These are phyloP conservation scores for Bacidia rubella DNA, from an alignment of 495 filamentous ascomycete genomes.

Conservation along the genomic window DNA sequence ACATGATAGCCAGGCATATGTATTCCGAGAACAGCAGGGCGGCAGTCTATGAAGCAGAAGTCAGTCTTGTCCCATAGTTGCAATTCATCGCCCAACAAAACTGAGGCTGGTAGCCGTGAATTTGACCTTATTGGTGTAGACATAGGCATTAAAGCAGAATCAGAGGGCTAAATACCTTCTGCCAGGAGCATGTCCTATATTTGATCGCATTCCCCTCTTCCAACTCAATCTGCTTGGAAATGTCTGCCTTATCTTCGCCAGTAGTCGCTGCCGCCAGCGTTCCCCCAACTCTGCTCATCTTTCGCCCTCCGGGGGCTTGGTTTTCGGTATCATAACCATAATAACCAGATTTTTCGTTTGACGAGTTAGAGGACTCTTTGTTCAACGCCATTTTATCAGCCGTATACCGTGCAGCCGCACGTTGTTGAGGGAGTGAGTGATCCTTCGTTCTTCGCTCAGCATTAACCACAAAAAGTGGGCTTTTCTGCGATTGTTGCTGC, in stretches of 20 bases:
- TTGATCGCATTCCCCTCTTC: slow-evolving; percentile 71
- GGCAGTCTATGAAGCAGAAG: slow-evolving; percentile 44
- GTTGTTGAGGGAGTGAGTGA: slow-evolving; percentile 25
- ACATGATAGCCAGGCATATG: slow-evolving; percentile 90
- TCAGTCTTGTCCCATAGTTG: slow-evolving; percentile 5
- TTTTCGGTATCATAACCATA: slow-evolving; percentile 8
- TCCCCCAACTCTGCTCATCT: slow-evolving; percentile 15
- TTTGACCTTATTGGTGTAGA: neutral
- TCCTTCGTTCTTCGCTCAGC: slow-evolving; percentile 23
- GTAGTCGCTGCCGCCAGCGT: slow-evolving; percentile 12
- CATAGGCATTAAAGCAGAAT: neutral
- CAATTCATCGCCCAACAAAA: neutral
- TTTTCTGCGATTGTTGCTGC: neutral
- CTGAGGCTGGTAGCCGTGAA: neutral
- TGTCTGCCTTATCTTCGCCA: slow-evolving; percentile 19
- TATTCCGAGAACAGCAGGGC: slow-evolving; percentile 83
- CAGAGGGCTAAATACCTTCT: slow-evolving; percentile 43
- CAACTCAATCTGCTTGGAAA: slow-evolving; percentile 63
- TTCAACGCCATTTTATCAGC: slow-evolving; percentile 39
- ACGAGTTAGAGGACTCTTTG: slow-evolving; percentile 3
- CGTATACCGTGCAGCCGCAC: slow-evolving; percentile 27
- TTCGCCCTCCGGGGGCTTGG: slow-evolving; percentile 12
- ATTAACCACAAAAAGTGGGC: slow-evolving; percentile 27
- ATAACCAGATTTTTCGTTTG: slow-evolving; percentile 4
- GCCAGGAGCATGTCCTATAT: slow-evolving; percentile 83